Conservation (phyloP, 192 early-diverging fungal genomes). For the Linnemannia zychae region DNA sequence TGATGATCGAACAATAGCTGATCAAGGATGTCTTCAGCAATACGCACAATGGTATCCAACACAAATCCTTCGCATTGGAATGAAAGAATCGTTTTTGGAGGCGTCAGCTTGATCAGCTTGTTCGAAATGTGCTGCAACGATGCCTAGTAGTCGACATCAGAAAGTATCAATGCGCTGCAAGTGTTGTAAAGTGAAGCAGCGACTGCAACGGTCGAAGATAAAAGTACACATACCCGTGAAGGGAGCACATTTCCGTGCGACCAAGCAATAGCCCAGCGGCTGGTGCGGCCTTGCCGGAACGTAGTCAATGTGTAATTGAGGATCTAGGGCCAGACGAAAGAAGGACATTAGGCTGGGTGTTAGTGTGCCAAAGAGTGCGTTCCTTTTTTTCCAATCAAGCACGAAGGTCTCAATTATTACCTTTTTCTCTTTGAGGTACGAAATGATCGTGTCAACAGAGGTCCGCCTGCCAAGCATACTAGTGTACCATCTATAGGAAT, state of each 20-base stretch:
- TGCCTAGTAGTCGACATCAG: slow-evolving; percentile 4
- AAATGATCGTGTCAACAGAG: slow-evolving; percentile 60
- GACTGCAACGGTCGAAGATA: no score
- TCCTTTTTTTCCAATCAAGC: no score
- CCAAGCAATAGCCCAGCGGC: slow-evolving; percentile 70
- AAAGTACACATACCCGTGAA: slow-evolving; percentile 29
- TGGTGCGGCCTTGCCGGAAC: slow-evolving; percentile 68
- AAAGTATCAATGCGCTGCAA: not conserved
- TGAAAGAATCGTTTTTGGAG: slow-evolving; percentile 29
- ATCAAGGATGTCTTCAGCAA: not conserved
- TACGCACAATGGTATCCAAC: not conserved
- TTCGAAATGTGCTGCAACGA: slow-evolving; percentile 20
- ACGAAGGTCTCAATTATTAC: slow-evolving; percentile 18
- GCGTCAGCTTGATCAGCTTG: slow-evolving; percentile 35
- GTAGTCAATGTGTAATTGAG: slow-evolving; percentile 66
- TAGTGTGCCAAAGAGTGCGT: not conserved
- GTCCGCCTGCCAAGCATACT: slow-evolving; percentile 80
- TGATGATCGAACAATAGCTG: slow-evolving; percentile 6
- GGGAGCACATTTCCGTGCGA: slow-evolving; percentile 62
- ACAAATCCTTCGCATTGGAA: not conserved
- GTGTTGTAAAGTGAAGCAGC: not conserved
- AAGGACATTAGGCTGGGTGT: slow-evolving; percentile 9
- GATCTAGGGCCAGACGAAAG: slow-evolving; percentile 54
- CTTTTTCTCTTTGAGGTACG: slow-evolving; percentile 58
- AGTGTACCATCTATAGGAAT: slow-evolving; percentile 76